Evolutionary conservation across 495 filamentous ascomycete species (phyloP), one percentile per base, ranked within the genome.

Genomic region (Podospora pseudocomata): DNA sequence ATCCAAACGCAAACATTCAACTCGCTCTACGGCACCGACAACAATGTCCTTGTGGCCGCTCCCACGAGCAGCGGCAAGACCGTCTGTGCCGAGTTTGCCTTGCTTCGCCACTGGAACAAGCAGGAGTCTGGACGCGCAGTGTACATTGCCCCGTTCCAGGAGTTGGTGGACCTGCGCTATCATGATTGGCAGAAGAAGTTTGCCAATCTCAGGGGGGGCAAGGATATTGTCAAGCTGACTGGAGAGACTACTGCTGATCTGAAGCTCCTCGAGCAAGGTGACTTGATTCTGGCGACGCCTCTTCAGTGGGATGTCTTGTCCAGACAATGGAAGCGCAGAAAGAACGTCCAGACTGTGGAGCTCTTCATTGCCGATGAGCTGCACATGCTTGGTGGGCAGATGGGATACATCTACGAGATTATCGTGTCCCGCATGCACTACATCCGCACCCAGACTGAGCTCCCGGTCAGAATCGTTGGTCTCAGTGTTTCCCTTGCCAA

Each of bases 381-480:
- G 55, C 96, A 98, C 75, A 88, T 97, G 86, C 83, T 99, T n/a
- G 95, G 94, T 66, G 95, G 94, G 5, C 89, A 90, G 67, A 85
- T 87, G 62, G 96, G 95, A 18, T 96, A 94, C 75, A 86, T 94
- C 16, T 99, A 98, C 77, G 95, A 99, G 79, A 90, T 94, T 60
- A 88, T 99, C 63, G 91, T 99, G 62, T 97, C 96, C 64, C 90
- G 95, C 58, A 97, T 98, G 94, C 93, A 97, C 76, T 95, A 94
- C 72, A 96, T 99, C 69, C 89, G 93, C 32, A 88, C 92, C 0
- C 94, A 98, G 73, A 90, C 90, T 1, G 90, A 96, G 75, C 89
- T 89, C 49, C 83, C 90, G 27, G 86, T 98, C 85, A 90, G 95
- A 32, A 92, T 98, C 53, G 82, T 98, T 66, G 95, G 93, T 7